Percentiles rank a stretch among this genome's conserved stretches.
Evolutionary conservation across 169 alveolate genomes (phyloP).

Genomic region (Ichthyophthirius multifiliis): DNA sequence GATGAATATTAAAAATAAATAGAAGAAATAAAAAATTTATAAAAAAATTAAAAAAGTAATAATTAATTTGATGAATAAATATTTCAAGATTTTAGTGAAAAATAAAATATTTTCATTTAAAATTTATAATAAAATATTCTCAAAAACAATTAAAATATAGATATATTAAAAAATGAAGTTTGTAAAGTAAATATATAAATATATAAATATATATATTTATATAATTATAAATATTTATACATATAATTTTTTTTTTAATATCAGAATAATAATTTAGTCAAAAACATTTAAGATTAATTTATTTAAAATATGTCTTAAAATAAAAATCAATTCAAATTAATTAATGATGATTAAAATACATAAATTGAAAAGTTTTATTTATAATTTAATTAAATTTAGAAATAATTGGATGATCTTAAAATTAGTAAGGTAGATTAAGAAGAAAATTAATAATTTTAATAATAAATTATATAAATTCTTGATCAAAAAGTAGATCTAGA

Average conservation of each 20-base stretch:
- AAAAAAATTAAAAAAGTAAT: neutral
- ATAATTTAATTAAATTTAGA: neutral
- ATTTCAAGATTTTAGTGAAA: neutral
- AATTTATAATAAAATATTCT: no score
- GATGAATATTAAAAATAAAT: neutral
- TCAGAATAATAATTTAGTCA: neutral
- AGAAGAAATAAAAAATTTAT: neutral
- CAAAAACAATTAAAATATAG: no score
- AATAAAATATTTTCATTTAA: neutral
- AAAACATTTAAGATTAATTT: no score
- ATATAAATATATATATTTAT: neutral
- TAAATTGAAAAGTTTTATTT: constrained; percentile 22
- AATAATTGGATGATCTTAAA: neutral
- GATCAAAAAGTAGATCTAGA: constrained; percentile 49
- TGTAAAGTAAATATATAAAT: neutral
- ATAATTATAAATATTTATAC: neutral
- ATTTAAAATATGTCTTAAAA: no score
- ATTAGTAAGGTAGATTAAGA: constrained; percentile 5
- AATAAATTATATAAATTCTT: constrained; percentile 2
- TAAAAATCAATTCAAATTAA: neutral
- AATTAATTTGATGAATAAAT: neutral
- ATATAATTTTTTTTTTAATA: neutral
- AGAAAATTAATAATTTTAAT: constrained; percentile 26
- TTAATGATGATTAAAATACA: neutral
- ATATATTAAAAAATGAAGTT: no score